phyloP scores from a whole-genome alignment of 1,284 basidiomycete genomes.

The Leccinum ponderosum region DNA sequence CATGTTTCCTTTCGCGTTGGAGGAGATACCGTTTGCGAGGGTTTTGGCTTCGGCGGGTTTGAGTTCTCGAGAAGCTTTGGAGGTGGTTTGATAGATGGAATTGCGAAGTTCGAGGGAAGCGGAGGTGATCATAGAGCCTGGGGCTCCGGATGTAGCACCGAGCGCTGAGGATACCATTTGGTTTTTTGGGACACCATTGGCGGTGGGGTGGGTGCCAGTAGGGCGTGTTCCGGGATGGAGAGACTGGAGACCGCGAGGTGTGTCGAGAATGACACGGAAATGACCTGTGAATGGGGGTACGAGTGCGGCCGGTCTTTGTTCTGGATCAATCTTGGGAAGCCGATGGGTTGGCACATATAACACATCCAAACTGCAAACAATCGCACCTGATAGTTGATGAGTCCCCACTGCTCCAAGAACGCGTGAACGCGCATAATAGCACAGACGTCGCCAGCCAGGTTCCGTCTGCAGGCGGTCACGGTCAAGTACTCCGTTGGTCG shows the following conservation, averaged over 20 bases:
- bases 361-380: conserved; percentile 9
- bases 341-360: background rate
- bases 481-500: conserved; percentile 96
- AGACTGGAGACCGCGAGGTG: conserved; percentile 93
- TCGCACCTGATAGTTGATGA: conserved; percentile 95
- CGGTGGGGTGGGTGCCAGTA: conserved; percentile 40
- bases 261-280: conserved; percentile 97
- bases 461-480: conserved; percentile 94
- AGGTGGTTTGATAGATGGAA: conserved; percentile 86
- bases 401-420: conserved; percentile 98
- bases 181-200: conserved; percentile 51
- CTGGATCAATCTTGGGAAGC: conserved; percentile 48
- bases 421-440: conserved; percentile 99
- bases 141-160: conserved; percentile 45
- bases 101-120: conserved; percentile 83
- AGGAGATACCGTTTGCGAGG: conserved; percentile 58
- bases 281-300: conserved; percentile 98
- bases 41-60: conserved; percentile 63
- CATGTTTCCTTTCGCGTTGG: conserved; percentile 46
- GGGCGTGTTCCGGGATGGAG: conserved; percentile 89
- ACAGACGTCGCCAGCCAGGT: conserved; percentile 97
- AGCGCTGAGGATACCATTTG: conserved; percentile 46
- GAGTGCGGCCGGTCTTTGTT: conserved; percentile 90
- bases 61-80: conserved; percentile 75
- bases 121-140: conserved; percentile 28